phyloP scores from a whole-genome alignment of 345 rosid genomes.

The Camelina laxa region DNA sequence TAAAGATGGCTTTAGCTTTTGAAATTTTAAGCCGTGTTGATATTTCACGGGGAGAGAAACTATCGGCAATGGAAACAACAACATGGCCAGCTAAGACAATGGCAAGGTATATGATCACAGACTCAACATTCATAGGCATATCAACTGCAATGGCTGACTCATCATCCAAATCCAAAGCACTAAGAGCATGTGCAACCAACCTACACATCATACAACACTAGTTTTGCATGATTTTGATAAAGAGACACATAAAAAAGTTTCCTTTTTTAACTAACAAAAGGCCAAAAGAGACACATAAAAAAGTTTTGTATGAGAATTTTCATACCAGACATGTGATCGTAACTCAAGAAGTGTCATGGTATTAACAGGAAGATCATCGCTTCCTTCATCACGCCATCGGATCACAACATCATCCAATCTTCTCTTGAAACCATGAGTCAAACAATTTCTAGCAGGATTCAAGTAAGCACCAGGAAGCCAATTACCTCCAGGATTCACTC shows the following conservation, averaged over 20 bases:
- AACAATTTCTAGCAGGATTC: conserved; percentile 81
- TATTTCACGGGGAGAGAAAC: conserved; percentile 86
- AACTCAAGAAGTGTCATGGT: conserved; percentile 76
- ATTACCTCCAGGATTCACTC: conserved; percentile 69
- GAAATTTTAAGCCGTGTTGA: conserved; percentile 89
- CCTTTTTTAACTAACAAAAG: background rate
- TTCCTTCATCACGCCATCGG: conserved; percentile 87
- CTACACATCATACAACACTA: conserved; percentile 47
- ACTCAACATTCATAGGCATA: conserved; percentile 92
- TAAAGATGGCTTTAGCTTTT: conserved; percentile 83
- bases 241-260: conserved; percentile 4
- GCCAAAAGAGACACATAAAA: background rate
- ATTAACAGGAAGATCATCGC: conserved; percentile 66
- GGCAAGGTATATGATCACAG: conserved; percentile 91
- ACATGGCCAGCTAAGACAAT: conserved; percentile 82
- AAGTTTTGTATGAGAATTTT: conserved; percentile 17
- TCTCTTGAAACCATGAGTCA: conserved; percentile 55
- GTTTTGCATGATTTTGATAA: background rate
- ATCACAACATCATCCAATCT: conserved; percentile 64
- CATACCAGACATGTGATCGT: conserved; percentile 85
- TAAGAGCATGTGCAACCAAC: conserved; percentile 79
- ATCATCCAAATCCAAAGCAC: conserved; percentile 62
- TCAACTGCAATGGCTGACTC: conserved; percentile 91
- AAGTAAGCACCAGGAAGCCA: conserved; percentile 93
- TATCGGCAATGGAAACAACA: conserved; percentile 97